Evolutionary conservation across 1,139 yeast genomes (phyloP).

Genomic region (Zygosaccharomyces sapae): DNA sequence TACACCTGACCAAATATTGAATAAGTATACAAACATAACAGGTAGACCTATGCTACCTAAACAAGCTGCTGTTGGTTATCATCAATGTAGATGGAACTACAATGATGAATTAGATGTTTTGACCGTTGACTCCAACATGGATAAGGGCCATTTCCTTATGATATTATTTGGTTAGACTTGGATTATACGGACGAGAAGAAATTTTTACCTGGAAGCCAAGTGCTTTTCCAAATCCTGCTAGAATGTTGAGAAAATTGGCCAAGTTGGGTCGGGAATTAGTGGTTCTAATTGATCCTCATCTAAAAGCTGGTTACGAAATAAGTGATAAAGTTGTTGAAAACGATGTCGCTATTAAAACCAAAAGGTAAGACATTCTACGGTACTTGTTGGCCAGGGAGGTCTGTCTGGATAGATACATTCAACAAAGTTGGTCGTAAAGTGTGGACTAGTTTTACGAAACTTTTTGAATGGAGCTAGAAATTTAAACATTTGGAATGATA

Average conservation of each 20-base stretch:
- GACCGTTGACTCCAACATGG: conserved; percentile 65
- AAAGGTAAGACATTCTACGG: conserved; percentile 61
- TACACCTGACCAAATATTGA: conserved; percentile 55
- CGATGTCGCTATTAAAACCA: conserved; percentile 42
- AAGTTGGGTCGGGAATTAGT: conserved; percentile 76
- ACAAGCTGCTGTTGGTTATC: conserved; percentile 78
- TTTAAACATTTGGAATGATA: conserved; percentile 90
- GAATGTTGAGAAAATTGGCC: conserved; percentile 61
- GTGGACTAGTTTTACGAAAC: conserved; percentile 53
- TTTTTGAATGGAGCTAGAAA: conserved; percentile 54
- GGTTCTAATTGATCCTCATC: conserved; percentile 86
- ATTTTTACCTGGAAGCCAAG: conserved; percentile 84
- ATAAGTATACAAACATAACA: conserved; percentile 64
- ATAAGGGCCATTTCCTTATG: conserved; percentile 72
- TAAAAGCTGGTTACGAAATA: conserved; percentile 65
- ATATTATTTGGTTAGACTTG: conserved; percentile 90
- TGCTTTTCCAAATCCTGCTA: conserved; percentile 67
- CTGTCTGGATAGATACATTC: conserved; percentile 86
- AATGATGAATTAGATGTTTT: conserved; percentile 78
- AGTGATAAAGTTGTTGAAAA: conserved; percentile 49
- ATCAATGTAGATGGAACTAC: conserved; percentile 97
- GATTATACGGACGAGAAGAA: conserved; percentile 84
- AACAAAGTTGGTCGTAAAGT: conserved; percentile 55
- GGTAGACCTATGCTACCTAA: conserved; percentile 79
- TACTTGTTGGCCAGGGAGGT: conserved; percentile 98